Evolutionary conservation across 495 filamentous ascomycete species (phyloP), one percentile per base, ranked within the genome.

Genomic region (Physcia stellaris): DNA sequence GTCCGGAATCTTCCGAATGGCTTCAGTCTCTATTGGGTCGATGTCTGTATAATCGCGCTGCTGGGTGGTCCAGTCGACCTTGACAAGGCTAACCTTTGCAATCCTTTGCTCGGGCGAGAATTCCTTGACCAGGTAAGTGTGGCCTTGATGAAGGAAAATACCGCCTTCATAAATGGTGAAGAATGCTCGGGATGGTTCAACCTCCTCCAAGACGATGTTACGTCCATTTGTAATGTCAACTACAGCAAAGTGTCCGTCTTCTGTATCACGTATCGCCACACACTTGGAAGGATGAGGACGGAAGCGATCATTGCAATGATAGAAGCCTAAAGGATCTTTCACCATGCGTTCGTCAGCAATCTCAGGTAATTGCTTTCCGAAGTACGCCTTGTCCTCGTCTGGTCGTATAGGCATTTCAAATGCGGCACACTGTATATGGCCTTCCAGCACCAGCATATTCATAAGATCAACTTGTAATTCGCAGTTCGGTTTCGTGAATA

Each of bases 101-200:
- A 93, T 74, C 44, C 71, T 73, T 37, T 69, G 68, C 24, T 88
- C 81, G 12, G 79, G 76, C 51, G 77, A 79, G 53, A 96, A 82
- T 49, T 95, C 84, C 48, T 83, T 79, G 38, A 99, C 80, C 1
- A 99, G 72, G 55, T 93, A 99, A 2, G 77, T 90, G 41, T 75
- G 71, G 38, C 90, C 90, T 64, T 95, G 87, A 56, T 96, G 92
- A 4, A 96, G 71, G 68, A 94, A 99, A 45, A 99, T 94, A 39
- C 83, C 90, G 20, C 92, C 90, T 64, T 96, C 88, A 54, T 96
- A 96, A 47, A 96, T 75, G 28, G 86, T 92, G 60, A 96, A 95
- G 59, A 86, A 86, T 2, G 92, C 90, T 13, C 92, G 77, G 4
- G 85, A 90, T 12, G 86, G 85, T 55, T 96, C 90, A n/a, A 96